Percentiles rank a stretch among this genome's conserved stretches.
Evolutionary conservation across 257 asterid genomes (phyloP).

Genomic region (Paraleonurus japonicus): DNA sequence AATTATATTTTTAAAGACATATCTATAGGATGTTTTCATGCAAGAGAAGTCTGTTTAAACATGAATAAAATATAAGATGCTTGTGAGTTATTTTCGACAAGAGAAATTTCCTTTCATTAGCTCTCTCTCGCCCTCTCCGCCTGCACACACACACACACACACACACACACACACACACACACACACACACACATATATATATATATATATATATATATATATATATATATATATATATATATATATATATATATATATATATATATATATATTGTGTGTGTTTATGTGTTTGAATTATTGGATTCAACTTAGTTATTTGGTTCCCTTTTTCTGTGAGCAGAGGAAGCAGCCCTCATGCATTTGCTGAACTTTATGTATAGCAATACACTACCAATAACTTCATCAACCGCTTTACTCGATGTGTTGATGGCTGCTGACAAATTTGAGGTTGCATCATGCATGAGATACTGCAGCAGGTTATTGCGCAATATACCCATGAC

Average conservation of each 20-base stretch:
- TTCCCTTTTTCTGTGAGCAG: slow-evolving; percentile 48
- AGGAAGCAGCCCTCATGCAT: slow-evolving; percentile 87
- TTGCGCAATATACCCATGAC: slow-evolving; percentile 71
- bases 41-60: background rate
- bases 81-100: background rate
- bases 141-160: background rate
- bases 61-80: background rate
- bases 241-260: too few relatives aligned
- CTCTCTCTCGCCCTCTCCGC: background rate
- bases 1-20: background rate
- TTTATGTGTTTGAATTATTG: background rate
- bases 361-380: slow-evolving; percentile 78
- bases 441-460: slow-evolving; percentile 82
- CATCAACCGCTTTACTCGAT: slow-evolving; percentile 67
- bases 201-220: too few relatives aligned
- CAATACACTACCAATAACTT: slow-evolving; percentile 54
- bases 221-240: too few relatives aligned
- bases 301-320: slow-evolving; percentile 14
- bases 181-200: too few relatives aligned
- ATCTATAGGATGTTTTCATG: background rate
- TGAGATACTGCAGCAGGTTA: slow-evolving; percentile 75
- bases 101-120: background rate
- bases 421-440: slow-evolving; percentile 93
- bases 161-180: too few relatives aligned
- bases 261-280: background rate